A percentile compares a stretch with the other conserved stretches of the same genome.
phyloP scores from a whole-genome alignment of 2,329 filamentous ascomycete genomes.

The Aspergillus pseudonomiae region DNA sequence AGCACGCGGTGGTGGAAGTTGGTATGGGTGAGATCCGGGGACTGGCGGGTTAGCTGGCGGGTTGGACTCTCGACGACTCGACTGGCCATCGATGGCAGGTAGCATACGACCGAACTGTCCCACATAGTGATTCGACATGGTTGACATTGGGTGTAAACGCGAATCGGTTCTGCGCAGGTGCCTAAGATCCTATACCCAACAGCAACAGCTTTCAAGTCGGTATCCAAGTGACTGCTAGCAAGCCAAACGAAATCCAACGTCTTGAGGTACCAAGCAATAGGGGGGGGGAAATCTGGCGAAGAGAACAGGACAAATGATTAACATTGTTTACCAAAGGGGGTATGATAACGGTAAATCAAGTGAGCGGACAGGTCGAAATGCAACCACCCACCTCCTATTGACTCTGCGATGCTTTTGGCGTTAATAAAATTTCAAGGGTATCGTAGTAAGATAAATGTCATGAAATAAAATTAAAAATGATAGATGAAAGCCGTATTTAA shows the following conservation, averaged over 20 bases:
- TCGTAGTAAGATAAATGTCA: neutral
- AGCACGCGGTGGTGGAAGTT: conserved; percentile 44
- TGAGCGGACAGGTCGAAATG: neutral
- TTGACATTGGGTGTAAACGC: conserved; percentile 3
- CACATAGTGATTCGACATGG: conserved; percentile 42
- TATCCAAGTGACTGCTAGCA: neutral
- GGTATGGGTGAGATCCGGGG: conserved; percentile 38
- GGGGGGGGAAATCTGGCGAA: neutral
- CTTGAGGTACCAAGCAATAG: neutral
- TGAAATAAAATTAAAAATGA: neutral
- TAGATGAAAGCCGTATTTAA: conserved; percentile 2
- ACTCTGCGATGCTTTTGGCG: neutral
- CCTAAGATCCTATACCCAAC: conserved; percentile 13
- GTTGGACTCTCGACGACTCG: conserved; percentile 32
- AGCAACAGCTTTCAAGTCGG: conserved; percentile 15
- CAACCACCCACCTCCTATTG: conserved; percentile 8
- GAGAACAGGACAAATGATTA: neutral
- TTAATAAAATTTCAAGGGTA: neutral
- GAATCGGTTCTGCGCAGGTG: neutral
- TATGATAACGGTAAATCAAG: neutral
- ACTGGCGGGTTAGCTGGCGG: conserved; percentile 36
- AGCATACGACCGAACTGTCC: conserved; percentile 46
- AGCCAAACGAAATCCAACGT: conserved; percentile 1
- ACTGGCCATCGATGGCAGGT: conserved; percentile 30
- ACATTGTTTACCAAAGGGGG: conserved; percentile 1